Evolutionary conservation across 352 stramenopile species (phyloP), one percentile per base, ranked within the genome.

Genomic region (Pythium aquatile): DNA sequence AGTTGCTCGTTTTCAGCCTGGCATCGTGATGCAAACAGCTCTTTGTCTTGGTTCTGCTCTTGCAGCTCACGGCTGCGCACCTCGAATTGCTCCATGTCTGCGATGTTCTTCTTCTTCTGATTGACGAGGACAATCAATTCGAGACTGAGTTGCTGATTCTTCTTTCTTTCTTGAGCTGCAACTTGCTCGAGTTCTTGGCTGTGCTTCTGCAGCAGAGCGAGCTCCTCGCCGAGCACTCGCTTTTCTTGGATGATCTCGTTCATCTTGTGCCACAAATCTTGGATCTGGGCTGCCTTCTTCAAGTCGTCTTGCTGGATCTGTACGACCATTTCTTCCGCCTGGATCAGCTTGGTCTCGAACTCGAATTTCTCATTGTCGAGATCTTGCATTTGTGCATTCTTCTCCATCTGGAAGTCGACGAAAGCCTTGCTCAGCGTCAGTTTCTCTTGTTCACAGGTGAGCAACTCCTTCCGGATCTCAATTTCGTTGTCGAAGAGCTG

Each of bases 81-180:
- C 3, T 76, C 75, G 5, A 76, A 20, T 2, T 39, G 37, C 42
- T 83, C 78, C 20, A 73, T 63, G 13, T 85, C 73, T 3, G 53
- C 17, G 14, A 79, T 65, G 3, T 74, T 57, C 44, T 79, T 78
- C 54, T 83, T 69, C 61, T 86, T 87, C 40, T 91, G 80, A 58
- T 89, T 91, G 14, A 91, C 78, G 3, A 84, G 63, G 13, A 88
- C 72, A 7, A 91, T 76, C 11, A 91, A 55, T 57, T 90, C 83
- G 11, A 90, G 65, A 66, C 79, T 88, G 1, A 91, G 72, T 48
- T 91, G 79, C 47, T 91, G 79, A 33, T 81, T 86, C 63, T 87
- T 90, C 58, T 83, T 84, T 1, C 39, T 61, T n/a, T 90, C 76
- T 6, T 69, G 53, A 5, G 76, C 57, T 5, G 69, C 56, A 30